Percentiles rank a stretch among this genome's conserved stretches.
Conservation (phyloP, 345 rosid genomes). For the Toxicodendron radicans region DNA sequence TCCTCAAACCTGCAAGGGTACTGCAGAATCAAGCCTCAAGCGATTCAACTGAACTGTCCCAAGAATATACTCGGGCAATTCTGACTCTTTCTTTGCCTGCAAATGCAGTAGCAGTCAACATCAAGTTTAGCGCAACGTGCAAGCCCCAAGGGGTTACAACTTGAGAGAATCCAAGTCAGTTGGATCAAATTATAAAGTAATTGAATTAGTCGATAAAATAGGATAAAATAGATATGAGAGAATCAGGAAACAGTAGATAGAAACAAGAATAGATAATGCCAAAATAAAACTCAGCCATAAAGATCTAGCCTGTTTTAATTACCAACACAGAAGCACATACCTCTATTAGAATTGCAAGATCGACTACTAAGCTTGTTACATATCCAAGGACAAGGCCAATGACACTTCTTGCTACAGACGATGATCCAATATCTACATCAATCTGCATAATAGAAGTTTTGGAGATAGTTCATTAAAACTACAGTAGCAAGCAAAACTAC, state of each 20-base stretch:
- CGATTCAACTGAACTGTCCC: slow-evolving; percentile 88
- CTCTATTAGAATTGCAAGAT: slow-evolving; percentile 93
- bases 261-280: not conserved
- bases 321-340: slow-evolving; percentile 36
- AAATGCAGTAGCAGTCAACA: slow-evolving; percentile 12
- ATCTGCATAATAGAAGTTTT: slow-evolving; percentile 52
- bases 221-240: not conserved
- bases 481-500: slow-evolving; percentile 5
- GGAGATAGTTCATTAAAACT: not conserved
- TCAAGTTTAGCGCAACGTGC: not conserved
- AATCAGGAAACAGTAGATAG: not conserved
- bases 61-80: slow-evolving; percentile 90
- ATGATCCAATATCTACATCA: slow-evolving; percentile 97
- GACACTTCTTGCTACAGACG: slow-evolving; percentile 96
- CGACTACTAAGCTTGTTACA: slow-evolving; percentile 92
- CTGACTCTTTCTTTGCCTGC: slow-evolving; percentile 83
- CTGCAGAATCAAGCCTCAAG: slow-evolving; percentile 71
- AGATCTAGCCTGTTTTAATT: not conserved
- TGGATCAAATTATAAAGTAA: not conserved
- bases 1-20: slow-evolving; percentile 51
- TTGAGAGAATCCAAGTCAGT: not conserved
- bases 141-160: not conserved
- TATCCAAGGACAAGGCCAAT: slow-evolving; percentile 94
- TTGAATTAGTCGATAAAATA: not conserved
- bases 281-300: not conserved